phyloP scores from a whole-genome alignment of 2,329 filamentous ascomycete genomes.

The Colletotrichum higginsianum region DNA sequence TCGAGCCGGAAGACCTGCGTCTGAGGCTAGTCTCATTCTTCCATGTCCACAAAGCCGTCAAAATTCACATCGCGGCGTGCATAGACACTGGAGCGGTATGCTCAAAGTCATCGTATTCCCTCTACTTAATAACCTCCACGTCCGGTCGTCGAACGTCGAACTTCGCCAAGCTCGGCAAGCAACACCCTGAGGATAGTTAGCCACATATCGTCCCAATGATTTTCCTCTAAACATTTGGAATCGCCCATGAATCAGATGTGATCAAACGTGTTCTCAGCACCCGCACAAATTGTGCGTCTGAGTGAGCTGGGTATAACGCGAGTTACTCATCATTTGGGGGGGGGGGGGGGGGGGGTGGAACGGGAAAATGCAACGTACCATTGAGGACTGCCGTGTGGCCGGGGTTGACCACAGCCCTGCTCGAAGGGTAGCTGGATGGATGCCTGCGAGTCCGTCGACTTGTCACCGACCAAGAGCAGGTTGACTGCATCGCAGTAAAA shows the following conservation, averaged over 20 bases:
- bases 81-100: neutral
- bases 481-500: slow-evolving; percentile 20
- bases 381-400: neutral
- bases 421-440: neutral
- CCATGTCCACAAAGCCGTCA: neutral
- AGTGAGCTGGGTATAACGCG: slow-evolving; percentile 32
- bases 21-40: too few species aligned
- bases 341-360: neutral
- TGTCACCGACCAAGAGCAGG: slow-evolving; percentile 13
- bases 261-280: slow-evolving; percentile 32
- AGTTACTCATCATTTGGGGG: slow-evolving; percentile 21
- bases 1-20: neutral
- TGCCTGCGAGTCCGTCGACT: neutral
- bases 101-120: neutral
- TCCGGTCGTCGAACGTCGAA: neutral
- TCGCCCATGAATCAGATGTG: slow-evolving; percentile 18
- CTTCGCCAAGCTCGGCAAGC: neutral
- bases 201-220: neutral
- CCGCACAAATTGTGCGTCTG: slow-evolving; percentile 26
- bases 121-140: neutral
- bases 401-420: neutral
- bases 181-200: slow-evolving; percentile 8
- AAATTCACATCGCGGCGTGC: too few species aligned
- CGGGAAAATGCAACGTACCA: slow-evolving; percentile 9
- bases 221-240: neutral